Conservation (phyloP, 768 basidiomycete species). For the Russula sp. region DNA sequence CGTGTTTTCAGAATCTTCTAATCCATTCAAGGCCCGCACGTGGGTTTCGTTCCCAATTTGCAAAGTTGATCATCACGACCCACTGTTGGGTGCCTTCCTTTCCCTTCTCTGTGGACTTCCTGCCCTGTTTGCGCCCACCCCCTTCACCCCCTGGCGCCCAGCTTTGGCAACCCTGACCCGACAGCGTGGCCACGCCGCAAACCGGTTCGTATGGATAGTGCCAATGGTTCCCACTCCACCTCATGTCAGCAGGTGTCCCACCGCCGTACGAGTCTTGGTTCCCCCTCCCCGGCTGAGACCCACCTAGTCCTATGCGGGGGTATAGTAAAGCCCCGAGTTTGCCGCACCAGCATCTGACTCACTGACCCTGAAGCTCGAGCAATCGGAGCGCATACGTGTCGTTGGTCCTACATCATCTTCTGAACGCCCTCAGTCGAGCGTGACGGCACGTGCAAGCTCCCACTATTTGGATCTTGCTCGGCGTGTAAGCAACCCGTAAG, state of each 20-base stretch:
- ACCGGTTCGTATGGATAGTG: background rate
- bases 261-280: background rate
- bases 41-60: background rate
- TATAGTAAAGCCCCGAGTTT: no score
- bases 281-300: background rate
- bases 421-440: background rate
- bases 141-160: background rate
- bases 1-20: background rate
- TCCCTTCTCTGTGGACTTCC: slow-evolving; percentile 3
- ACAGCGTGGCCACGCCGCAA: background rate
- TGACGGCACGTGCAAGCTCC: background rate
- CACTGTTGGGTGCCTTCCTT: slow-evolving; percentile 1
- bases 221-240: slow-evolving; percentile 9
- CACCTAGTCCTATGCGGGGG: background rate
- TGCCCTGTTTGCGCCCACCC: background rate
- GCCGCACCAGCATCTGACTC: no score
- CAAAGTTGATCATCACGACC: background rate
- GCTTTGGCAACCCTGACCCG: slow-evolving; percentile 1
- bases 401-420: background rate
- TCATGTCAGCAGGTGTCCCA: background rate
- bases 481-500: background rate
- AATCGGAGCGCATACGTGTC: background rate
- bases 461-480: background rate
- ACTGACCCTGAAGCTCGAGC: no score
- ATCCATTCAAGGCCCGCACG: background rate